phyloP scores from a whole-genome alignment of 495 filamentous ascomycete species.

The Penicillium steckii region DNA sequence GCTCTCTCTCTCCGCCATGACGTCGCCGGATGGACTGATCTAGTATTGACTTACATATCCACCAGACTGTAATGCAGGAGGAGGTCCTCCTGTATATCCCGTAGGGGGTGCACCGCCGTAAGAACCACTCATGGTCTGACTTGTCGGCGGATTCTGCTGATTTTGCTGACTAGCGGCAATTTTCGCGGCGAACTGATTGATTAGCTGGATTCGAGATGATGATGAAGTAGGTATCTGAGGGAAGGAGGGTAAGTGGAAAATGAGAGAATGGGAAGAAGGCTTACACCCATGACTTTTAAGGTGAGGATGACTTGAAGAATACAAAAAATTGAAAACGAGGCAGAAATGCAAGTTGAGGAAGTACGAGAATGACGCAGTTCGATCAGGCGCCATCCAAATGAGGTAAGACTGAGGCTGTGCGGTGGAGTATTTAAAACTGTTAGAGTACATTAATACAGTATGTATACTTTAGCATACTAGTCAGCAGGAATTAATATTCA shows the following conservation, averaged over 20 bases:
- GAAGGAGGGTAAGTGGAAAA: slow-evolving; percentile 1
- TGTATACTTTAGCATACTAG: too few relatives aligned
- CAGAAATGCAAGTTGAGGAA: not conserved
- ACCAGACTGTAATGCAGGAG: slow-evolving; percentile 35
- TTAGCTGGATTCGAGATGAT: too few relatives aligned
- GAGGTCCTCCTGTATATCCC: slow-evolving; percentile 46
- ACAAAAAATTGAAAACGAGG: slow-evolving; percentile 13
- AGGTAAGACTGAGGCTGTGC: slow-evolving; percentile 8
- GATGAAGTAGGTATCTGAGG: too few relatives aligned
- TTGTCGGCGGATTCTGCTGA: slow-evolving; percentile 7
- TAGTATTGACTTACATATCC: slow-evolving; percentile 41
- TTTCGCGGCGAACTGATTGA: slow-evolving; percentile 44
- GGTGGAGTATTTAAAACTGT: too few relatives aligned
- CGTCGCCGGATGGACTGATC: slow-evolving; percentile 21
- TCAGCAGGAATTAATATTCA: too few relatives aligned
- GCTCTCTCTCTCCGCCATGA: slow-evolving; percentile 16
- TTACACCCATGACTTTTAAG: too few relatives aligned
- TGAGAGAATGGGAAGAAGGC: too few relatives aligned
- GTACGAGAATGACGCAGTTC: not conserved
- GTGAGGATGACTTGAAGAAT: not conserved
- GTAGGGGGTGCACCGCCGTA: slow-evolving; percentile 40
- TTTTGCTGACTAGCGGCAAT: slow-evolving; percentile 38
- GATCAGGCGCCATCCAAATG: slow-evolving; percentile 11
- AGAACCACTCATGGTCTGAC: slow-evolving; percentile 21
- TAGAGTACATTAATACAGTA: too few relatives aligned